Evolutionary conservation across 345 rosid species (phyloP).

Genomic region (Arabis alpina): DNA sequence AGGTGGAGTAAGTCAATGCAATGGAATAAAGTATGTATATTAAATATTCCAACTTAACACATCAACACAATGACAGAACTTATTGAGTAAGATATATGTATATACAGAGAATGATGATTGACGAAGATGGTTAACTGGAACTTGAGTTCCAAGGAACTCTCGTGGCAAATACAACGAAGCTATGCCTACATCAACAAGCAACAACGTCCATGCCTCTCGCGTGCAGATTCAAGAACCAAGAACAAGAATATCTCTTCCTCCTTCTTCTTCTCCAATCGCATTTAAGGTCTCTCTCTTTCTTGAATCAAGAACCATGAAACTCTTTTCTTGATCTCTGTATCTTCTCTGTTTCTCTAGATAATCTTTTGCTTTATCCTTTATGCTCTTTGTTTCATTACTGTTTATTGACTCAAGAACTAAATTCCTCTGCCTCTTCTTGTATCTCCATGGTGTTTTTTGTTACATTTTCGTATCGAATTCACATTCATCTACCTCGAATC

Average conservation of each 20-base stretch:
- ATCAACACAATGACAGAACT: neutral
- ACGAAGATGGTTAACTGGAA: slow-evolving; percentile 35
- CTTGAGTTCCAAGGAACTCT: slow-evolving; percentile 30
- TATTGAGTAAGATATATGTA: slow-evolving; percentile 5
- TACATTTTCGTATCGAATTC: neutral
- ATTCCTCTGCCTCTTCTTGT: neutral
- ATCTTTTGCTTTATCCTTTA: slow-evolving; percentile 15
- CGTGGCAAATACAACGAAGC: slow-evolving; percentile 30
- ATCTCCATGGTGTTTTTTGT: slow-evolving; percentile 17
- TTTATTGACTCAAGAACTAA: neutral
- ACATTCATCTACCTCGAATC: neutral
- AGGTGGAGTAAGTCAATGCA: slow-evolving; percentile 41
- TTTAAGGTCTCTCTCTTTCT: slow-evolving; percentile 47
- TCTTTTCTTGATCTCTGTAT: slow-evolving; percentile 18
- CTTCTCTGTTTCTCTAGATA: slow-evolving; percentile 1
- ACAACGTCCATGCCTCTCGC: slow-evolving; percentile 39
- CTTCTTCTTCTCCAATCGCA: slow-evolving; percentile 41
- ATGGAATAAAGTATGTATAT: slow-evolving; percentile 27
- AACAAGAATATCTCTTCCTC: slow-evolving; percentile 39
- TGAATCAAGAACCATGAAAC: slow-evolving; percentile 18
- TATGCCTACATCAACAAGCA: slow-evolving; percentile 38
- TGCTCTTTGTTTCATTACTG: slow-evolving; percentile 10
- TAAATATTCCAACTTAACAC: slow-evolving; percentile 9
- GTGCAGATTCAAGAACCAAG: slow-evolving; percentile 44
- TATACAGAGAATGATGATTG: slow-evolving; percentile 38